Evolutionary conservation across 1,284 basidiomycete genomes (phyloP).

Genomic region (Xanthoconium separans): DNA sequence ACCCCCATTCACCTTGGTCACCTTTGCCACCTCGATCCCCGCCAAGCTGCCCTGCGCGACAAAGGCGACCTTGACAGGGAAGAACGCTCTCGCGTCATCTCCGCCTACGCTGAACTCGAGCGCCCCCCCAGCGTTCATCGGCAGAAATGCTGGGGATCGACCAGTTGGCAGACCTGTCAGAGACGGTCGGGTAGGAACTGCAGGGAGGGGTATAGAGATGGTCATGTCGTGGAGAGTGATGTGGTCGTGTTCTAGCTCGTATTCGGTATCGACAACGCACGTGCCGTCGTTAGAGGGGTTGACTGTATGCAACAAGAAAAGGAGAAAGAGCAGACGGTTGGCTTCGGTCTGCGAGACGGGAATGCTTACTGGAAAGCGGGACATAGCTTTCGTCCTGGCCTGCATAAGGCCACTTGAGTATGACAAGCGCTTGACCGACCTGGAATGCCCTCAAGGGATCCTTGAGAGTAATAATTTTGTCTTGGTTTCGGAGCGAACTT

Average conservation of each 20-base stretch:
- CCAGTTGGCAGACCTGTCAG: slow-evolving; percentile 73
- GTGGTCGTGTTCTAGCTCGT: slow-evolving; percentile 88
- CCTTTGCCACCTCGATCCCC: slow-evolving; percentile 62
- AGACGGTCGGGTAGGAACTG: slow-evolving; percentile 83
- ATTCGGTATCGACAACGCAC: slow-evolving; percentile 94
- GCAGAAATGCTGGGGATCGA: slow-evolving; percentile 63
- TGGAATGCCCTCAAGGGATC: slow-evolving; percentile 85
- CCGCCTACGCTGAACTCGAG: slow-evolving; percentile 88
- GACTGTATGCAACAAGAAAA: slow-evolving; percentile 46
- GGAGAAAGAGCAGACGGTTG: background rate
- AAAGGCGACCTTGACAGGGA: slow-evolving; percentile 89
- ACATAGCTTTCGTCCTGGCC: slow-evolving; percentile 91
- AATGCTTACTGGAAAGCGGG: slow-evolving; percentile 80
- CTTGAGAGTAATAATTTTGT: slow-evolving; percentile 78
- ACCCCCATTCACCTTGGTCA: slow-evolving; percentile 59
- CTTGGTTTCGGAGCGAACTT: slow-evolving; percentile 74
- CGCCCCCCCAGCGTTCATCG: slow-evolving; percentile 68
- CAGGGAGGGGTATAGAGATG: slow-evolving; percentile 89
- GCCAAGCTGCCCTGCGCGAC: slow-evolving; percentile 77
- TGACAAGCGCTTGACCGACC: slow-evolving; percentile 82
- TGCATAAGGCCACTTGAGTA: slow-evolving; percentile 91
- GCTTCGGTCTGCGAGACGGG: background rate
- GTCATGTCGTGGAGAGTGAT: slow-evolving; percentile 81
- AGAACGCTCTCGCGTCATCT: slow-evolving; percentile 84
- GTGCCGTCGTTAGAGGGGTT: slow-evolving; percentile 90